Evolutionary conservation across 108 stramenopile genomes (phyloP), one percentile per base, ranked within the genome.

Genomic region (Seminavis robusta): DNA sequence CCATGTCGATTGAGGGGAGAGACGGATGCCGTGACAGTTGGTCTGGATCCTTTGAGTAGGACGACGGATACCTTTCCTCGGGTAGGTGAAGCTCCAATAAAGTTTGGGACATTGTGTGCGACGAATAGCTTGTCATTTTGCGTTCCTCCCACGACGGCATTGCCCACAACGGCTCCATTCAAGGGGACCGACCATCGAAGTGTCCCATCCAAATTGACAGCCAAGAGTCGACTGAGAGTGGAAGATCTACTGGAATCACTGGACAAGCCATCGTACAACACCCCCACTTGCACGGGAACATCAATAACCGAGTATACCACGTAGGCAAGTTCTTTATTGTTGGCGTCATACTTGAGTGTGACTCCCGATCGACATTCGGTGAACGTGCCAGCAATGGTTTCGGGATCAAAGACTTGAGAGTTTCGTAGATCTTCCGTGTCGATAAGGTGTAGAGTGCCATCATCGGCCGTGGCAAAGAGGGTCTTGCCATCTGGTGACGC

Each of bases 291-390:
- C n/a, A n/a, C n/a, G 16, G 56, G 61, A 15, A 44, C 40, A 39
- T 74, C 72, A 11, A 65, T 34, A 4, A 76, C 74, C 3, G 69
- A 57, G 57, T 76, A 76, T 15, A 76, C 47, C 13, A 61, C 8
- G 30, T 65, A 71, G 24, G 39, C 9, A 20, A 9, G 51, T 1
- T 34, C 16, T 1, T 52, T 7, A 6, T 52, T 52, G 15, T 52
- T 19, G 23, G 37, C 51, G n/a, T 32, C 17, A n/a, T 51, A 2
- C 4, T 56, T 54, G 2, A 60, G 1, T 11, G 36, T 42, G 11
- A 51, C 51, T 13, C 55, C 47, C 10, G 65, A 67, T 7, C 55
- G 63, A 31, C 74, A 65, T 46, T 70, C 68, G 1, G 63, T 41
- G 33, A 21, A 29, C 10, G 46, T 51, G 2, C 53, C 46, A 33